Evolutionary conservation across 257 asterid species (phyloP).

Genomic region (Solanum corneliomulleri): DNA sequence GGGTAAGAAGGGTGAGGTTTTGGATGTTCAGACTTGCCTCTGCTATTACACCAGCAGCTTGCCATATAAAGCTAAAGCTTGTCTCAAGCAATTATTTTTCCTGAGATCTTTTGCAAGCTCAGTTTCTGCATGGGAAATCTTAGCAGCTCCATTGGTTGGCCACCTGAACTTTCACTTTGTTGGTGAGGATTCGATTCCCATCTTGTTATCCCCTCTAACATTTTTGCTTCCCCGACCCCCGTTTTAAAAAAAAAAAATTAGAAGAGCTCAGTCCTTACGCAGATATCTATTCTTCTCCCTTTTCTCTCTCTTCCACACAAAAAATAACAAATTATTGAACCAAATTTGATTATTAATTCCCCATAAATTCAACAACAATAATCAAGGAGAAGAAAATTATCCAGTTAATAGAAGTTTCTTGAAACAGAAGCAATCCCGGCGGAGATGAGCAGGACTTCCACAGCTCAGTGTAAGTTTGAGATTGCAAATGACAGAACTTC

Average conservation of each 20-base stretch:
- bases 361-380: neutral
- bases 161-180: neutral
- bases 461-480: neutral
- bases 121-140: neutral
- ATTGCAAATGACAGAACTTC: neutral
- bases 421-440: neutral
- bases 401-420: neutral
- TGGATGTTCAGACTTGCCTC: neutral
- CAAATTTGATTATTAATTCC: neutral
- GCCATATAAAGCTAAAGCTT: neutral
- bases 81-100: neutral
- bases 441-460: neutral
- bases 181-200: neutral
- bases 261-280: neutral
- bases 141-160: neutral
- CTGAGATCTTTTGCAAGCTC: neutral
- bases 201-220: neutral
- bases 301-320: neutral
- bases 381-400: neutral
- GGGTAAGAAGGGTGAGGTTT: neutral
- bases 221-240: neutral
- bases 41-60: neutral
- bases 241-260: no score
- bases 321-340: neutral
- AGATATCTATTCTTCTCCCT: neutral